A percentile compares a stretch with the other conserved stretches of the same genome.
Conservation (phyloP, 306 rosid genomes). For the Citrullus mucosospermus region DNA sequence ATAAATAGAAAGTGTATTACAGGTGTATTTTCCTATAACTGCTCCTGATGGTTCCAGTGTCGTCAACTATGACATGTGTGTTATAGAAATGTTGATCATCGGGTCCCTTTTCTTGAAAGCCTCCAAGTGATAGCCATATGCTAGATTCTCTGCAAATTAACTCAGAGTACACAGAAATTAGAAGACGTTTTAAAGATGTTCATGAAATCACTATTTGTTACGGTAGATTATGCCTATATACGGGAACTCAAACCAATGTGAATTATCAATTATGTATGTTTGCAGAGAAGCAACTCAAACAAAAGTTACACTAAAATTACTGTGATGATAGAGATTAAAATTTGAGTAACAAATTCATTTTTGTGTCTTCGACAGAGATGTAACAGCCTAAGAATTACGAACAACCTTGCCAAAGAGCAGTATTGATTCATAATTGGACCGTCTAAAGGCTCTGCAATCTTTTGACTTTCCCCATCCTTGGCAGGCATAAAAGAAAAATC, state of each 20-base stretch:
- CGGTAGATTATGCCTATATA: background rate
- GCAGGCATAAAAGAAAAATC: slow-evolving; percentile 64
- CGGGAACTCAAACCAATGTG: background rate
- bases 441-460: slow-evolving; percentile 58
- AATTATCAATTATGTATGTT: background rate
- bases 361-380: background rate
- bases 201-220: background rate
- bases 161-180: background rate
- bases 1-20: slow-evolving; percentile 27
- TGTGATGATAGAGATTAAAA: background rate
- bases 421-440: slow-evolving; percentile 66
- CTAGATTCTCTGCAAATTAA: slow-evolving; percentile 57
- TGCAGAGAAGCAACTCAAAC: background rate
- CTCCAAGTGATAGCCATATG: slow-evolving; percentile 98
- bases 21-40: slow-evolving; percentile 78
- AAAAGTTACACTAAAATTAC: background rate
- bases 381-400: background rate
- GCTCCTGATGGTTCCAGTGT: slow-evolving; percentile 58
- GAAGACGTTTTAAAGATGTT: background rate
- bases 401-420: slow-evolving; percentile 80
- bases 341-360: background rate
- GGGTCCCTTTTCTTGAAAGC: slow-evolving; percentile 80
- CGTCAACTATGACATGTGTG: slow-evolving; percentile 79
- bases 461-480: slow-evolving; percentile 68
- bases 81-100: slow-evolving; percentile 65